Percentiles rank a stretch among this genome's conserved stretches.
Evolutionary conservation across 75 land plant genomes (phyloP).

Genomic region (Pinus taeda): DNA sequence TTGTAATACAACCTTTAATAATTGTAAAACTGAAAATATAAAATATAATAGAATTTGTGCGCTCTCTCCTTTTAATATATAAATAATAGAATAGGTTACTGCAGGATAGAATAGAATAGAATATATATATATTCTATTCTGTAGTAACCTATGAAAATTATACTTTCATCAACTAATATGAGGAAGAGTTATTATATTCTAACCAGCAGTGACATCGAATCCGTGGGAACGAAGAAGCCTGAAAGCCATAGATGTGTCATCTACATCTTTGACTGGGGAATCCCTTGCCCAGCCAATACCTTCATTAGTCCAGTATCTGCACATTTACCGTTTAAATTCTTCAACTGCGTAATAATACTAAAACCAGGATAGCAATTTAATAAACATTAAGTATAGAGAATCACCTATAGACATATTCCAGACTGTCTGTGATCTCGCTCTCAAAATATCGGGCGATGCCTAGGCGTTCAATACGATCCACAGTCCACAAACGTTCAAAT

Average conservation of each 20-base stretch:
- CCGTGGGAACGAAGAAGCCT: conserved; percentile 83
- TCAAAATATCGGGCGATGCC: conserved; percentile 75
- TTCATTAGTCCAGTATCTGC: conserved; percentile 69
- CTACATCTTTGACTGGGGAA: conserved; percentile 59
- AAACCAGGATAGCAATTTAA: not conserved
- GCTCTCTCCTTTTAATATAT: too few relatives aligned
- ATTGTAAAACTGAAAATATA: too few relatives aligned
- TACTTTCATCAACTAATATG: too few relatives aligned
- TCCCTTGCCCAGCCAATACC: conserved; percentile 92
- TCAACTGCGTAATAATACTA: not conserved
- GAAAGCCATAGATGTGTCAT: conserved; percentile 95
- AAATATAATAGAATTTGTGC: too few relatives aligned
- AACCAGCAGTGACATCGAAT: conserved; percentile 68
- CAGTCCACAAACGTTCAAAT: conserved; percentile 90
- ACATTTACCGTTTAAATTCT: not conserved
- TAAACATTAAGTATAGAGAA: not conserved
- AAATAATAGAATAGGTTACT: too few relatives aligned
- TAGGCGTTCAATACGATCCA: conserved; percentile 83
- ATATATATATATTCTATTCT: too few relatives aligned
- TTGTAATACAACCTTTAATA: too few relatives aligned
- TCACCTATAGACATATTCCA: conserved; percentile 77
- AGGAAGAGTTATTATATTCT: not conserved
- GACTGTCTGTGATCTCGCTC: conserved; percentile 50
- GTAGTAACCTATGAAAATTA: too few relatives aligned
- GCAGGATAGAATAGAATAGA: too few relatives aligned